Base-by-base conservation (phyloP, 1,139 yeast species). In the Candida pseudoviswanathii region DNA sequence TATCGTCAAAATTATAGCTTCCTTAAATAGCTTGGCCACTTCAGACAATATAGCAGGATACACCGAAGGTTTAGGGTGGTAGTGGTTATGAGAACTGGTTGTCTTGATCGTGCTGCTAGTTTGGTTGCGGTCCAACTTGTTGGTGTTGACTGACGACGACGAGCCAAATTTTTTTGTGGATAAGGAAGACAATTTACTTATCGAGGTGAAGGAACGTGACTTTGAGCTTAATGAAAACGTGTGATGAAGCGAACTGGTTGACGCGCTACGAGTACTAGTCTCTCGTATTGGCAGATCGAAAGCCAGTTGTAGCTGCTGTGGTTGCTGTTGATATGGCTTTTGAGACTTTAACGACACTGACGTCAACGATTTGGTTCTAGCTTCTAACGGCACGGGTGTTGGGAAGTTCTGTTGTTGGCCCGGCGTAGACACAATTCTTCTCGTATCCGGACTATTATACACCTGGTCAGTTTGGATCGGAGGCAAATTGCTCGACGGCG, bases 1-100 rank as follows among this genome's bases (percentile, higher is more conserved):
- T 53, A 91, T 91, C 2, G 94, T 87, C 29, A 89, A 66, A 27
- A 81, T 80, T 40, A 91, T 80, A 29, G 85, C 74, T 55, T 87
- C 90, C 55, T 85, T 81, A 65, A 94, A 91, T 22, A 84, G 81
- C 27, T 79, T 80, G 0, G 98, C 96, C 9, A 95, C 98, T 51
- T 84, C 79, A 1, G 97, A 90, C 26, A 94, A 72, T 61, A 90
- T 62, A 1, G 98, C 98, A 0, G 98, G 97, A 65, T 94, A 91
- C 2, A 91, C 91, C 24, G 76, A 66, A 2, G 95, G 92, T 47
- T 78, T 80, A 11, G 42, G 43, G 29, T 32, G 25, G 7, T 51
- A 74, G 76, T 7, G 80, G 2, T 43, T 38, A 34, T 43, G 32
- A 4, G 49, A 43, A 9, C 42, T 36, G 34, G 45, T 34, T 22